Evolutionary conservation across 2,329 filamentous ascomycete species (phyloP).

Genomic region (Arthrobotrys entomopaga): DNA sequence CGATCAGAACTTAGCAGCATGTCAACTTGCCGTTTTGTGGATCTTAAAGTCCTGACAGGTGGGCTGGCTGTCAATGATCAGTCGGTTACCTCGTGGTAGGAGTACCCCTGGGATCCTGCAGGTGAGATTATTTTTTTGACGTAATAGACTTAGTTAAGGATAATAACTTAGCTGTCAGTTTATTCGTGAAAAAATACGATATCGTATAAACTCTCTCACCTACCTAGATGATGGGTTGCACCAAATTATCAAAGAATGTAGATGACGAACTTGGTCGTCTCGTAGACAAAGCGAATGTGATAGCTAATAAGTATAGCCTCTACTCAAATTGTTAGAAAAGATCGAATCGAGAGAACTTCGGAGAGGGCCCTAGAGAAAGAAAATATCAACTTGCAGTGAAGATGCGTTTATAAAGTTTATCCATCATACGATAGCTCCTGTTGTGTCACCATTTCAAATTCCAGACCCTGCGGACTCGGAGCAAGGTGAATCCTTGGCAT

Average conservation of each 20-base stretch:
- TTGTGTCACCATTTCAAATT: conserved; percentile 37
- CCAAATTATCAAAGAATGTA: conserved; percentile 20
- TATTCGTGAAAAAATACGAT: conserved; percentile 13
- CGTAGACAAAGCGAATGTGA: conserved; percentile 31
- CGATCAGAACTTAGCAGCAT: background rate
- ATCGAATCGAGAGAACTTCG: conserved; percentile 18
- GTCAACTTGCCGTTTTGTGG: too few relatives aligned
- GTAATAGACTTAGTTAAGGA: conserved; percentile 2
- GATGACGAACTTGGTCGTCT: conserved; percentile 24
- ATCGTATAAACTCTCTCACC: background rate
- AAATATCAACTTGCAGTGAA: conserved; percentile 8
- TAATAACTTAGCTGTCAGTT: background rate
- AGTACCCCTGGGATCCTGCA: background rate
- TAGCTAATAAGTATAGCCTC: conserved; percentile 2
- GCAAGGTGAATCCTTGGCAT: background rate
- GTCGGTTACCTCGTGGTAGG: background rate
- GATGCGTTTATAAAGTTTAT: conserved; percentile 44
- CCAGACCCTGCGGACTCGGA: conserved; percentile 29
- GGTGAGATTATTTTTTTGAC: background rate
- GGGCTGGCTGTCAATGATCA: background rate
- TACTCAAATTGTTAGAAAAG: background rate
- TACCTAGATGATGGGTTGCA: conserved; percentile 21
- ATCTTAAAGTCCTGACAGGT: too few relatives aligned
- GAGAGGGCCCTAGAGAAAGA: background rate
- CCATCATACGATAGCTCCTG: conserved; percentile 16